A percentile compares a stretch with the other conserved stretches of the same genome.
Conservation (phyloP, 2,329 filamentous ascomycete species). For the Fusarium sp. region DNA sequence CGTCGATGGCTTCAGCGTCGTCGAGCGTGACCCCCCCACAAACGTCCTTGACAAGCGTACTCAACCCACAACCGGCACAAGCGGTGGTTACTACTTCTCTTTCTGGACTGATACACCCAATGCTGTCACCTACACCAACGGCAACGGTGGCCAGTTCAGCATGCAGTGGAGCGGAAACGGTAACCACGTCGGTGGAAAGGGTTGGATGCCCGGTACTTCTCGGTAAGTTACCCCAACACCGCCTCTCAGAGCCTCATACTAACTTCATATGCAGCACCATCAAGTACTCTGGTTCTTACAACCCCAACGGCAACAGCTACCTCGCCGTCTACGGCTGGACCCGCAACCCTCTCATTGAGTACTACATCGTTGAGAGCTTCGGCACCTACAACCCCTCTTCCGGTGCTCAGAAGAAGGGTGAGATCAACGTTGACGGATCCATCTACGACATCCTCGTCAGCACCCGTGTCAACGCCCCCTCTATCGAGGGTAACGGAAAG, state of each 20-base stretch:
- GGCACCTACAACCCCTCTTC: conserved; percentile 50
- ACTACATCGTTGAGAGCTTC: conserved; percentile 55
- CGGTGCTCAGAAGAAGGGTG: conserved; percentile 49
- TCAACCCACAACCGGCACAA: conserved; percentile 51
- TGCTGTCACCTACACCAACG: conserved; percentile 59
- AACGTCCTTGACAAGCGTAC: conserved; percentile 48
- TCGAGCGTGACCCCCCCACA: neutral
- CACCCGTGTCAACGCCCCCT: conserved; percentile 57
- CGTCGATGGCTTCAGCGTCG: neutral
- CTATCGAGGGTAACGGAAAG: conserved; percentile 58
- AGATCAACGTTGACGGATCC: conserved; percentile 52
- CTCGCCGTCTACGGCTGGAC: conserved; percentile 56
- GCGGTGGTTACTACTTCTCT: conserved; percentile 59
- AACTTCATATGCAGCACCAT: conserved; percentile 31
- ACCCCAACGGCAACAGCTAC: conserved; percentile 53
- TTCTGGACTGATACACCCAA: conserved; percentile 62
- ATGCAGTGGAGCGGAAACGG: conserved; percentile 55
- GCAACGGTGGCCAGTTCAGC: conserved; percentile 57
- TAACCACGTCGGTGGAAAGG: conserved; percentile 46
- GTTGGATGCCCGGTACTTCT: conserved; percentile 40
- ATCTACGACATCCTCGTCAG: conserved; percentile 54
- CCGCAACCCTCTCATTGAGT: conserved; percentile 52
- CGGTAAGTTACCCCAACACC: conserved; percentile 45
- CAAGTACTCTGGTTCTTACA: conserved; percentile 48
- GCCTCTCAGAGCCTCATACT: neutral